Percentiles rank a stretch among this genome's conserved stretches.
These are phyloP conservation scores for Gnaphalium uliginosum DNA, from an alignment of 129 eudicot genomes.

Conservation along the genomic window DNA sequence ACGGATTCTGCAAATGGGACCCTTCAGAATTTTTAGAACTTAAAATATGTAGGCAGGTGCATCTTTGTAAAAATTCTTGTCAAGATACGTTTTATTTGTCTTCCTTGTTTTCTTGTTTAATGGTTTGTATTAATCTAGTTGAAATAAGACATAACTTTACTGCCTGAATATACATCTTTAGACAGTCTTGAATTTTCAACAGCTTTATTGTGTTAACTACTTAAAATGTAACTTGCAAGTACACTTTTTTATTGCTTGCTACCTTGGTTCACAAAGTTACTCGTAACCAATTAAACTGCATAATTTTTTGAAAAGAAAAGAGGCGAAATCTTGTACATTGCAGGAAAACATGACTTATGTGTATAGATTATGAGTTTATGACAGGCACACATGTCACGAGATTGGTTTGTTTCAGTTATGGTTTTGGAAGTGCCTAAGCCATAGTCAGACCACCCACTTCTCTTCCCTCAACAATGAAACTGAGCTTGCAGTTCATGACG, in stretches of 20 bases:
- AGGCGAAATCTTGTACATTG: background rate
- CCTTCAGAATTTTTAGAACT: too few relatives aligned
- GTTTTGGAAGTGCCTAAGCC: background rate
- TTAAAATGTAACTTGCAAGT: background rate
- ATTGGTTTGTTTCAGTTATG: background rate
- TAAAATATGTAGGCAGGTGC: background rate
- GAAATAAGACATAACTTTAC: too few relatives aligned
- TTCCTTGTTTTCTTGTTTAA: background rate
- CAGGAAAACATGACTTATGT: background rate
- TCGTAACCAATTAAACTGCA: background rate
- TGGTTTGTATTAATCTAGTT: background rate
- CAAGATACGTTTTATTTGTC: background rate
- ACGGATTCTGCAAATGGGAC: too few relatives aligned
- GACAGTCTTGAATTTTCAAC: too few relatives aligned
- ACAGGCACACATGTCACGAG: background rate
- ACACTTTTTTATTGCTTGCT: background rate
- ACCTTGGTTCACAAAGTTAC: background rate
- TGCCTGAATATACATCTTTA: too few relatives aligned
- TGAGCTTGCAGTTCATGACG: background rate
- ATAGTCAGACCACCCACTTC: background rate
- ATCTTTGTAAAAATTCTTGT: background rate
- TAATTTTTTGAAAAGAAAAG: background rate
- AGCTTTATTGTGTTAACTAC: too few relatives aligned
- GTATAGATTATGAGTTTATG: background rate
- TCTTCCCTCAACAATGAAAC: background rate